Conservation (phyloP, 306 rosid species). For the Rosa rugosa region DNA sequence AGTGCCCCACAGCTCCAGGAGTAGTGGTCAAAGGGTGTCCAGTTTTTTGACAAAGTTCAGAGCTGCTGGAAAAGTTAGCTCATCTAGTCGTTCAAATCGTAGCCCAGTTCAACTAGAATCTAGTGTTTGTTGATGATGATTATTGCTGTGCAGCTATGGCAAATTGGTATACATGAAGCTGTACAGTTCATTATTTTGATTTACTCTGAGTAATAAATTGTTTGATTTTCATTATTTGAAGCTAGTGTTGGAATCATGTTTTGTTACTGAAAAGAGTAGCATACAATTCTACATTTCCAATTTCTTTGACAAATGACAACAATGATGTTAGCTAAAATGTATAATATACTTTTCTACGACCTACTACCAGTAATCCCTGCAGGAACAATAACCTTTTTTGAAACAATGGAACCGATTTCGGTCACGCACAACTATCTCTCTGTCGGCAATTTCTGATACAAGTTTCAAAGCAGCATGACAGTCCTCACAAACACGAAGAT, state of each 20-base stretch:
- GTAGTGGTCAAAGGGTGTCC: conserved; percentile 50
- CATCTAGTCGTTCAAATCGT: neutral
- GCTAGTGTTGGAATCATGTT: neutral
- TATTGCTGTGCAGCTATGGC: neutral
- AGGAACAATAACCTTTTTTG: conserved; percentile 44
- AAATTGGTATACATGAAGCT: neutral
- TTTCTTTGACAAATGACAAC: neutral
- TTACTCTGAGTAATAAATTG: neutral
- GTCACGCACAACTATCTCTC: conserved; percentile 49
- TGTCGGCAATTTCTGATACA: conserved; percentile 31
- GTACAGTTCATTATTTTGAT: neutral
- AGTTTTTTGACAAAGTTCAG: conserved; percentile 39
- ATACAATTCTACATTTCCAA: conserved; percentile 16
- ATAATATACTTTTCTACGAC: neutral
- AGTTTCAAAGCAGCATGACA: conserved; percentile 49
- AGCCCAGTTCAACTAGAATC: neutral
- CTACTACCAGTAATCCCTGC: conserved; percentile 47
- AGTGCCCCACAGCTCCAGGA: conserved; percentile 60
- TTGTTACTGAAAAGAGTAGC: neutral
- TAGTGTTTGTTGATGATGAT: conserved; percentile 35
- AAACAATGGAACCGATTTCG: conserved; percentile 52
- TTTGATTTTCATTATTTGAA: conserved; percentile 7
- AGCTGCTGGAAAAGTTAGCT: neutral
- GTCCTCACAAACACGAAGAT: conserved; percentile 60
- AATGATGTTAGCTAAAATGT: neutral